Evolutionary conservation across 2,329 filamentous ascomycete genomes (phyloP).

Genomic region (Elsinoe batatas): DNA sequence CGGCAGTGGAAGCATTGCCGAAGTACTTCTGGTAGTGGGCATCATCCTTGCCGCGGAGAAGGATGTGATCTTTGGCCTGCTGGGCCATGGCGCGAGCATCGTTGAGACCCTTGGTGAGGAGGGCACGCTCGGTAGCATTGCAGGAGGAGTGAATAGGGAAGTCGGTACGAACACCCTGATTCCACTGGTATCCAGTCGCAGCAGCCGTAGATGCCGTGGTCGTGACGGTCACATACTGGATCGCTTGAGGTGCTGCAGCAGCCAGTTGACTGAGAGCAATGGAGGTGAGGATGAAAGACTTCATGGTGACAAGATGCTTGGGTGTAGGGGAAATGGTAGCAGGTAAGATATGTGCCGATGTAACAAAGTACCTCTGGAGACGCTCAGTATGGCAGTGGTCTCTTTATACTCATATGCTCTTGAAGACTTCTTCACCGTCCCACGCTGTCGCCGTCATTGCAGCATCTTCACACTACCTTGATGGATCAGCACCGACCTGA

Average conservation of each 20-base stretch:
- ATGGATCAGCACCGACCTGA: constrained; percentile 5
- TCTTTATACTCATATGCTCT: not conserved
- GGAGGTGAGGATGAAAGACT: constrained; percentile 1
- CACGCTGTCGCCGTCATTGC: not conserved
- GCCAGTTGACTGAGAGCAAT: not conserved
- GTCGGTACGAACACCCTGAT: constrained; percentile 2
- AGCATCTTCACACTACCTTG: constrained; percentile 3
- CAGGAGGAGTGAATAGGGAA: constrained; percentile 53
- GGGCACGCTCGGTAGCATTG: constrained; percentile 50
- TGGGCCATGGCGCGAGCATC: constrained; percentile 49
- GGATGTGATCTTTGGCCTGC: constrained; percentile 54
- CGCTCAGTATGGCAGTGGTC: not conserved
- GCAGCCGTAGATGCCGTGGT: not conserved
- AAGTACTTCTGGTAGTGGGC: constrained; percentile 58
- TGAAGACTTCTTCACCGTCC: not conserved
- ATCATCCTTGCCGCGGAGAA: constrained; percentile 48
- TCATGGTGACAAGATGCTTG: not conserved
- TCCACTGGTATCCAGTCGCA: constrained; percentile 2
- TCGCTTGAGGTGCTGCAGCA: not conserved
- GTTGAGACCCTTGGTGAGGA: constrained; percentile 47
- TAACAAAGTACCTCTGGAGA: not conserved
- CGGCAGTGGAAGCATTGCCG: constrained; percentile 47
- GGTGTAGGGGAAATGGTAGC: not conserved
- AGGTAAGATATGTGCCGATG: not conserved
- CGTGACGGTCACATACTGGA: constrained; percentile 8